Conservation (phyloP, 2,329 filamentous ascomycete genomes). For the Apiospora hydei region DNA sequence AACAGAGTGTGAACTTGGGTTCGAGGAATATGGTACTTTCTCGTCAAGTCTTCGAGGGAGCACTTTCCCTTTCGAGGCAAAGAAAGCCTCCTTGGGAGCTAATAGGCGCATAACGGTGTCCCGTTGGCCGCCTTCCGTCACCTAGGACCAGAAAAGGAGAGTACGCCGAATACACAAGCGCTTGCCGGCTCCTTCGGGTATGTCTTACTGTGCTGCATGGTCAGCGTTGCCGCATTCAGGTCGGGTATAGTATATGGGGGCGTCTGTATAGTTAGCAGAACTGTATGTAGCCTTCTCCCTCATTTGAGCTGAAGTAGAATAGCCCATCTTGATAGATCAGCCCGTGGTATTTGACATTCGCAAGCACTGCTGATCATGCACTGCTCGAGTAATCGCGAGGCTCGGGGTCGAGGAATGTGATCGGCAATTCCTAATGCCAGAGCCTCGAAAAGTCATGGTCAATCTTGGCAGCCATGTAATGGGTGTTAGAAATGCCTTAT, state of each 20-base stretch:
- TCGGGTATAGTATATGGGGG: neutral
- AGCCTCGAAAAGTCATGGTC: too few species aligned
- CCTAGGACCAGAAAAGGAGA: neutral
- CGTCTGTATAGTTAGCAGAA: neutral
- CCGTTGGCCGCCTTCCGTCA: neutral
- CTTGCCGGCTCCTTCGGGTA: neutral
- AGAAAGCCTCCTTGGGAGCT: neutral
- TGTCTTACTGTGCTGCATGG: constrained; percentile 15
- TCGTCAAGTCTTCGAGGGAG: neutral
- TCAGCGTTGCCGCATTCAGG: neutral
- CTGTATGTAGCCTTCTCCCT: neutral
- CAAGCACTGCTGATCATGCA: neutral
- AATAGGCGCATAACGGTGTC: neutral
- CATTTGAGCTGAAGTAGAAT: neutral
- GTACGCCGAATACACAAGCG: neutral
- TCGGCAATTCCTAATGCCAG: too few species aligned
- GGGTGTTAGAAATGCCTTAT: too few species aligned
- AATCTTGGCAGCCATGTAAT: too few species aligned
- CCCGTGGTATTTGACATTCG: neutral
- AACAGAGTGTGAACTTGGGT: neutral
- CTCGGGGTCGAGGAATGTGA: too few species aligned
- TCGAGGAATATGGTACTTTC: neutral
- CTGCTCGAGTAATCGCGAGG: neutral
- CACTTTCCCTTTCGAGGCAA: neutral
- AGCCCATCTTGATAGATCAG: neutral